Conservation (phyloP, 495 filamentous ascomycete species). For the Achaetomiella virescens region DNA sequence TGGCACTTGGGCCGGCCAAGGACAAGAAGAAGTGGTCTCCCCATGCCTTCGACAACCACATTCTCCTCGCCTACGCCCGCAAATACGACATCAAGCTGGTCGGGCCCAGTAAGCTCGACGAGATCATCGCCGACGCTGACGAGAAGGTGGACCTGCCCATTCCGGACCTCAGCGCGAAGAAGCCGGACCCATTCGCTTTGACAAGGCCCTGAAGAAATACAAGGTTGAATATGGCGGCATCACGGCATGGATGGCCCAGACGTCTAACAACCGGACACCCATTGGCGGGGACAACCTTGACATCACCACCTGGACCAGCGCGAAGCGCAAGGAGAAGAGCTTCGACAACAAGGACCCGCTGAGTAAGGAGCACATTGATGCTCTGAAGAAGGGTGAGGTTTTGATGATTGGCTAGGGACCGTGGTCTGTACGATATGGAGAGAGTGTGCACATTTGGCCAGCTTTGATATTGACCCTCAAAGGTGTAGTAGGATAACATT, state of each 20-base stretch:
- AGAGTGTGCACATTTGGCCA: no score
- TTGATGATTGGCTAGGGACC: slow-evolving; percentile 10
- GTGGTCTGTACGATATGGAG: background rate
- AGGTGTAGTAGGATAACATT: no score
- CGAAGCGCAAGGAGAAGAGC: slow-evolving; percentile 22
- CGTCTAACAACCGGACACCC: background rate
- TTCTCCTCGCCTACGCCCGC: slow-evolving; percentile 19
- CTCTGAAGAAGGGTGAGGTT: slow-evolving; percentile 28
- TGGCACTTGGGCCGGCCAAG: slow-evolving; percentile 15
- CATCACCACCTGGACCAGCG: slow-evolving; percentile 29
- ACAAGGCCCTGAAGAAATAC: slow-evolving; percentile 16
- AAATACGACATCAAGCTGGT: slow-evolving; percentile 21
- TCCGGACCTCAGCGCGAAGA: slow-evolving; percentile 7
- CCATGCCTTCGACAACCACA: slow-evolving; percentile 11
- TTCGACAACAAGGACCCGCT: slow-evolving; percentile 30
- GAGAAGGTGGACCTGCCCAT: slow-evolving; percentile 19
- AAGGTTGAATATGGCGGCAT: slow-evolving; percentile 1
- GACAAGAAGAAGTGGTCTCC: slow-evolving; percentile 21
- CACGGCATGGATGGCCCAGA: slow-evolving; percentile 1
- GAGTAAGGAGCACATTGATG: slow-evolving; percentile 22
- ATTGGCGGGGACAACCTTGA: slow-evolving; percentile 35
- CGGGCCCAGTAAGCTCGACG: slow-evolving; percentile 27
- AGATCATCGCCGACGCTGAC: slow-evolving; percentile 12
- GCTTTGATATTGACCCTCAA: no score
- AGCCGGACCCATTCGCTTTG: slow-evolving; percentile 18